Base-by-base conservation (phyloP, 1,284 basidiomycete species). In the Cryptococcus floricola region DNA sequence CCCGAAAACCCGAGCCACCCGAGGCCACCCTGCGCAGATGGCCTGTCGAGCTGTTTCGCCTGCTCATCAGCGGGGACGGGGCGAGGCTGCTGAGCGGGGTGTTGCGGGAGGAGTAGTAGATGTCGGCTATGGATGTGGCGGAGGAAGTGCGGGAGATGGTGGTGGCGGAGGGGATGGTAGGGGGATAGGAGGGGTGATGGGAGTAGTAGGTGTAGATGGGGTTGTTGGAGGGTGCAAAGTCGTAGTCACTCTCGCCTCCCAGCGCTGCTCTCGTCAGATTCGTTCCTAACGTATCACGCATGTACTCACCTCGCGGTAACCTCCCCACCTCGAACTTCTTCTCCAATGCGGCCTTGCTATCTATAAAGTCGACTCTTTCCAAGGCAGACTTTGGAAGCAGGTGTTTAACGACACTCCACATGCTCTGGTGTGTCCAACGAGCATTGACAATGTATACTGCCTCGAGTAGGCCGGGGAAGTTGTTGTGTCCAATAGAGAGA, bases 391-490 rank as follows among this genome's bases (percentile, higher is more conserved):
- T 67, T 0, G 80, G 80, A 1, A 81, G 57, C 6, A 81, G 66
- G 4, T 78, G 71, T 53, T 79, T 79, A 58, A 80, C 66, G 39
- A 80, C 69, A 10, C 55, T 57, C 80, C 80, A 81, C 66, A 81
- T 77, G 19, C 76, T 75, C 7, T 77, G 67, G 48, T 80, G 78
- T 4, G 77, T 74, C 80, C 80, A 81, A 16, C 79, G 77, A 19
- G 78, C 78, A 64, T 80, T 79, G 52, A 80, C 65, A 14, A 81
- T 67, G 62, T 77, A 79, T 47, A 81, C 75, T 3, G 62, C 61
- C 28, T 73, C 69, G 46, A 77, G 68, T 39, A 75, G 58, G 0
- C 75, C 74, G 0, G 78, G 77, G 54, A 75, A 79, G 57, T 75
- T 65, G 51, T 70, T 65, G 55, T 74, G 69, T 1, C 69, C 70